These are phyloP conservation scores for Colletotrichum sp. DNA, from an alignment of 2,329 filamentous ascomycete genomes.

Conservation along the genomic window DNA sequence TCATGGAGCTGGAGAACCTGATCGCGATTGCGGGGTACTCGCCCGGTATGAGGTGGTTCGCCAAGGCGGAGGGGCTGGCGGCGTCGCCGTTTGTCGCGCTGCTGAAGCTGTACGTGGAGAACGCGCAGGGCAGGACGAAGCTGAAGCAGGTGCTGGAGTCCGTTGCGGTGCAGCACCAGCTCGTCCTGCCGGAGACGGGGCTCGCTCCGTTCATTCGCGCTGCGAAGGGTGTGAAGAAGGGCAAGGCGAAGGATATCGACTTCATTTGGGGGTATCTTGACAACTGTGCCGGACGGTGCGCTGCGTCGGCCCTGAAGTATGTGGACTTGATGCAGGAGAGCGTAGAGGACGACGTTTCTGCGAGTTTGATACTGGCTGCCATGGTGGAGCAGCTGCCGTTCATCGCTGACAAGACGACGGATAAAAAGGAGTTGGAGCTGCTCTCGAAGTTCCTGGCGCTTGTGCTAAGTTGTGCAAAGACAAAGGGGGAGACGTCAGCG, in stretches of 20 bases:
- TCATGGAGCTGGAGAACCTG: constrained; percentile 81
- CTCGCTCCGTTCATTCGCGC: constrained; percentile 52
- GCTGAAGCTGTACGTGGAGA: constrained; percentile 49
- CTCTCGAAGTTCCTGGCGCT: constrained; percentile 64
- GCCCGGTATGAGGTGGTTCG: constrained; percentile 89
- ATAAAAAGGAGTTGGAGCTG: constrained; percentile 44
- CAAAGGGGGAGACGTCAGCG: constrained; percentile 48
- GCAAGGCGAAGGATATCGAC: constrained; percentile 35
- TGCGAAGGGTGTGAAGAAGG: constrained; percentile 34
- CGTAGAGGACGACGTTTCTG: constrained; percentile 31
- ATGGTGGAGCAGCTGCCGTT: constrained; percentile 83
- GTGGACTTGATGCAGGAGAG: constrained; percentile 71
- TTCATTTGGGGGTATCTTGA: constrained; percentile 76
- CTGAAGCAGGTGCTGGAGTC: constrained; percentile 56
- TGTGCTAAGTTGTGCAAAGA: constrained; percentile 59
- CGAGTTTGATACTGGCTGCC: constrained; percentile 72
- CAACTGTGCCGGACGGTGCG: constrained; percentile 79
- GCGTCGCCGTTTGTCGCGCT: constrained; percentile 77
- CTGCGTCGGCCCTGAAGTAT: constrained; percentile 81
- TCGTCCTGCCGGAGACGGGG: constrained; percentile 60
- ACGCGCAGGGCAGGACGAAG: constrained; percentile 9
- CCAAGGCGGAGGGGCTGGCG: constrained; percentile 68
- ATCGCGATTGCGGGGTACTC: constrained; percentile 82
- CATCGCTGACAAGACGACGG: constrained; percentile 53
- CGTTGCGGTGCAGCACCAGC: constrained; percentile 68